Base-by-base conservation (phyloP, 169 alveolate genomes). In the Cryptosporidium ubiquitum region DNA sequence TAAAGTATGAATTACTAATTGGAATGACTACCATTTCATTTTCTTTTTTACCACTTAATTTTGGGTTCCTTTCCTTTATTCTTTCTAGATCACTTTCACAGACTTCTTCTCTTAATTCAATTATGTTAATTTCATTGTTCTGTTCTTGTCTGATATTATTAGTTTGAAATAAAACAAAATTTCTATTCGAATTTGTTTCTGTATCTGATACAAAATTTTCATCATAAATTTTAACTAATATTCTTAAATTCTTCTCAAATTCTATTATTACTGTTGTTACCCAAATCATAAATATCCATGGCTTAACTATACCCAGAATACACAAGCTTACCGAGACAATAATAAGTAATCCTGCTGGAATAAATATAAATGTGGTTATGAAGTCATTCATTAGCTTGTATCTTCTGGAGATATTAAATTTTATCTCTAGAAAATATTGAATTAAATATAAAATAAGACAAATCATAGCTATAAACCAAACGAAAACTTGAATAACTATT, bases 231-330 rank as follows among this genome's bases (percentile, higher is more conserved):
- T 79, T 58, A 37, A 49, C 69, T 44, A 79, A 29, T 66, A 42
- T 57, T 66, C 75, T 58, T 20, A 79, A 10, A 66, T 79, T 79
- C 42, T 79, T 79, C 44, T 79, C 89, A 40, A 79, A 35, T 61
- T 79, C 89, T 12, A 61, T 79, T 3, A 61, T 14, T 61, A 42
- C 39, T 47, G 42, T 37, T 29, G 89, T 79, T 26, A 44, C 4
- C 89, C 89, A 79, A 44, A 61, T 20, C 66, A 79, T 47, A 35
- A 79, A 61, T 61, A 79, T 58, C 89, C 89, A 79, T 42, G 89
- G 89, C 47, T 79, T 79, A n/a, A 79, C 40, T 39, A 79, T 61
- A 31, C 89, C 89, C 35, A 79, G 37, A 42, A 79, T 79, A 39
- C 89, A 79, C 2, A 79, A 55, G 26, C 69, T 61, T 35, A 79